A percentile compares a stretch with the other conserved stretches of the same genome.
Evolutionary conservation across 306 rosid species (phyloP).

Genomic region (Fagus crenata): DNA sequence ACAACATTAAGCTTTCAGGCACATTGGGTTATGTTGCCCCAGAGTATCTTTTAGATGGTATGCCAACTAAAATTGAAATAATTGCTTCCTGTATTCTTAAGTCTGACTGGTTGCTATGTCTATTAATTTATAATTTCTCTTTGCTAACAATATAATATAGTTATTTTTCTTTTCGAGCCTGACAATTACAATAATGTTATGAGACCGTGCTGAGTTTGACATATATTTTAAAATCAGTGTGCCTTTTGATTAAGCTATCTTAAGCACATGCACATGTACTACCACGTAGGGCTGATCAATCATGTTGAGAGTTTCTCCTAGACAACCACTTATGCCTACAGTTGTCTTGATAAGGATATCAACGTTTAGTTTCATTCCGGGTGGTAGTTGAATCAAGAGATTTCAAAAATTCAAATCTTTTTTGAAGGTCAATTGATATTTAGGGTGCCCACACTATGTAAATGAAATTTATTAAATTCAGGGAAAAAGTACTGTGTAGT

Average conservation of each 20-base stretch:
- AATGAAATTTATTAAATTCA: not conserved
- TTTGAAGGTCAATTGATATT: not conserved
- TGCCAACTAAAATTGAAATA: slow-evolving; percentile 41
- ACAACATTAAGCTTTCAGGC: slow-evolving; percentile 81
- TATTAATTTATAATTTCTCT: slow-evolving; percentile 21
- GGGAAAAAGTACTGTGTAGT: too few species aligned
- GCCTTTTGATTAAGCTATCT: slow-evolving; percentile 23
- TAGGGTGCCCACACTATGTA: not conserved
- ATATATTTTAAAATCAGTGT: slow-evolving; percentile 19
- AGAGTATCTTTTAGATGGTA: slow-evolving; percentile 95
- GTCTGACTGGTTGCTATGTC: slow-evolving; percentile 27
- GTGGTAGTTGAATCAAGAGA: not conserved
- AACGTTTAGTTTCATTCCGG: not conserved
- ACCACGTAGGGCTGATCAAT: slow-evolving; percentile 26
- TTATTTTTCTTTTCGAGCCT: slow-evolving; percentile 31
- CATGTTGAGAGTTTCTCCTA: slow-evolving; percentile 34
- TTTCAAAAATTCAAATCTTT: not conserved
- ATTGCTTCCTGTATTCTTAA: slow-evolving; percentile 18
- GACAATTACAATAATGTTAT: slow-evolving; percentile 33
- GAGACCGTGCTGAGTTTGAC: slow-evolving; percentile 29
- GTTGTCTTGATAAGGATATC: not conserved
- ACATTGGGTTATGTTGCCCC: slow-evolving; percentile 95
- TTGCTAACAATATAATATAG: slow-evolving; percentile 34
- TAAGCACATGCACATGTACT: slow-evolving; percentile 36
- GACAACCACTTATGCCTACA: slow-evolving; percentile 12